Percentiles rank a stretch among this genome's conserved stretches.
Conservation (phyloP, 1,139 yeast genomes). For the Yamadazyma mexicana region DNA sequence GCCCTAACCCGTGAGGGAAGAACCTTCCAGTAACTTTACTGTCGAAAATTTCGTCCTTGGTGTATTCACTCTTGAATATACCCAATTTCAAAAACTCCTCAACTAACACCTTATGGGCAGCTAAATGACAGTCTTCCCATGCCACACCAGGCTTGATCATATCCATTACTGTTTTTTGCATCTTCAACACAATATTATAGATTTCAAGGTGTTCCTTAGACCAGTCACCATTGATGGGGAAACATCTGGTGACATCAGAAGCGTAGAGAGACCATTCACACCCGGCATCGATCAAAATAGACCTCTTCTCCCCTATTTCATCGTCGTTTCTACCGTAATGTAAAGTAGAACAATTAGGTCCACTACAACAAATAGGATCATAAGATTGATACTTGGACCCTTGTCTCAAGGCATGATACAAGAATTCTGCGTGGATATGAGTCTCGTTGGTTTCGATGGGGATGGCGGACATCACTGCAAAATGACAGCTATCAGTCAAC, state of each 20-base stretch:
- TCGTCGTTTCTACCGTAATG: conserved; percentile 89
- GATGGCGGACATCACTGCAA: conserved; percentile 88
- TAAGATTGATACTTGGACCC: conserved; percentile 88
- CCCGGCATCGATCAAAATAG: conserved; percentile 91
- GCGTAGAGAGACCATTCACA: conserved; percentile 96
- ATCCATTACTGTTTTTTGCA: conserved; percentile 74
- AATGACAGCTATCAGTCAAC: conserved; percentile 85
- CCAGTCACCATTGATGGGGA: conserved; percentile 91
- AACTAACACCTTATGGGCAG: conserved; percentile 77
- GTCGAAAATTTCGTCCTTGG: conserved; percentile 64
- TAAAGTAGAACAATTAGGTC: conserved; percentile 86
- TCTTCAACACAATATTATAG: conserved; percentile 75
- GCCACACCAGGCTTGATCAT: conserved; percentile 74
- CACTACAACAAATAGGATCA: conserved; percentile 95
- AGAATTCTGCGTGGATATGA: conserved; percentile 92
- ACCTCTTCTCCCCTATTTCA: conserved; percentile 47
- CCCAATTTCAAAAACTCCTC: conserved; percentile 73
- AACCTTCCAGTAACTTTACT: conserved; percentile 75
- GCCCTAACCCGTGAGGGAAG: conserved; percentile 96
- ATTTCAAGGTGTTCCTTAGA: conserved; percentile 81
- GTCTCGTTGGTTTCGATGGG: conserved; percentile 88
- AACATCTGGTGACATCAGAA: conserved; percentile 91
- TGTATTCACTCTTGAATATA: conserved; percentile 62
- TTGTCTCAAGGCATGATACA: conserved; percentile 90
- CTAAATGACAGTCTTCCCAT: conserved; percentile 85